Evolutionary conservation across 495 filamentous ascomycete genomes (phyloP), one percentile per base, ranked within the genome.

Genomic region (Penicillium odoratum): DNA sequence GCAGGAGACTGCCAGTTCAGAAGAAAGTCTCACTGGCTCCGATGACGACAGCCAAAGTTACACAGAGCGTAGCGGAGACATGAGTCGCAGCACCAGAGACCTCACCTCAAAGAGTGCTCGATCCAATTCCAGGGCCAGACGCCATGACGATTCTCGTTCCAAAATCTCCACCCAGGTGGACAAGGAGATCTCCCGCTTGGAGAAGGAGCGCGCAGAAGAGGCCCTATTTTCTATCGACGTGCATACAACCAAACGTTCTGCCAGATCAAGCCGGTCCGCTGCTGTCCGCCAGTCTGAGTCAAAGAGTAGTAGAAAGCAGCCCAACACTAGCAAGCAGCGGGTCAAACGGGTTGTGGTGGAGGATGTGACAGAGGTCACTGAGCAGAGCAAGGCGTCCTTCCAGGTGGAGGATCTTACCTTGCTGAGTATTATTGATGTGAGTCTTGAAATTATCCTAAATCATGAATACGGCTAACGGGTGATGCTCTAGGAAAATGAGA

Each of bases 401-500:
- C 61, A 58, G 4, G 69, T 67, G 9, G 66, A 70, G 38, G 72
- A 81, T 48, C 34, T 79, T 29, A 81, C 78, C 4, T 57, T 79
- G 52, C 61, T 82, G 26, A 81, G 76, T 61, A 73, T 78, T 36
- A 67, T 81, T 56, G 75, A 81, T 67, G 74, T 75, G 54, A 69
- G 69, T 21, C 30, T 7, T 6, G 9, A 9, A 26, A 28, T 8
- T 6, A 5, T 57, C 10, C 21, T 8, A 33, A 7, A 21, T 48
- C 0, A 45, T 40, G 9, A 7, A 28, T 21, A 29, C 13, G 46
- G 29, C 43, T 64, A 57, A 62, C 34, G 0, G 33, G 3, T 57
- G 16, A 55, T 44, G 6, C 33, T 48, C 6, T 45, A 78, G 75
- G 71, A 74, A 64, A 65, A 72, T 53, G 76, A 81, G 58, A 79